Base-by-base conservation (phyloP, 2,329 filamentous ascomycete genomes). In the Aphanocladium album region DNA sequence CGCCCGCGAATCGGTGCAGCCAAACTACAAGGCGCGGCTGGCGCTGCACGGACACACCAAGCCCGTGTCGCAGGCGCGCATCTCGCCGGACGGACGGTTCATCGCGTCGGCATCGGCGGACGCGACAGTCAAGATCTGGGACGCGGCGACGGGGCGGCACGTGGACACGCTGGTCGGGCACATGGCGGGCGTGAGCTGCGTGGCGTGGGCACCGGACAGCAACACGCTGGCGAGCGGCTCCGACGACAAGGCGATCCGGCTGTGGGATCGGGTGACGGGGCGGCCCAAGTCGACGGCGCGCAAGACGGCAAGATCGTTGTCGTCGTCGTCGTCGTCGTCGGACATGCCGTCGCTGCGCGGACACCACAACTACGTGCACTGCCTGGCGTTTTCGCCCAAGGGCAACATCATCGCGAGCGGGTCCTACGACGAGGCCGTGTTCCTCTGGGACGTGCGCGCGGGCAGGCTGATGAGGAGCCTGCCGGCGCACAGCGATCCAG, bases 281-380 rank as follows among this genome's bases (percentile, higher is more conserved):
- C 76, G 81, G 8, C 82, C 83, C 16, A 81, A 80, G 62, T 76
- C 75, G 35, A 79, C 74, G n/a, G 76, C 77, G 19, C 72, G 74
- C 23, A 75, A 72, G 60, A n/a, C n/a, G n/a, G n/a, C n/a, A n/a
- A n/a, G n/a, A n/a, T 69, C 71, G 3, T 63, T 79, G 80, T 35
- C 77, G 78, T 78, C 79, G 2, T 83, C 85, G 5, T 63, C 63
- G 25, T 69, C 69, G 2, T 72, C 70, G 0, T 69, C 77, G 69
- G 79, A 80, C 30, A 77, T 79, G 67, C 78, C 79, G 2, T 83
- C 85, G 5, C 79, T 98, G 65, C 81, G 89, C 25, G 93, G 95
- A 2, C 95, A 99, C 69, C 92, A 97, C 74, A 98, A 96, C 75
- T 98, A 98, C 74, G 88, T 99, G 35, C 96, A 96, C 75, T 91